Evolutionary conservation across 306 rosid species (phyloP), one percentile per base, ranked within the genome.

Genomic region (Lathyrus oleraceus): DNA sequence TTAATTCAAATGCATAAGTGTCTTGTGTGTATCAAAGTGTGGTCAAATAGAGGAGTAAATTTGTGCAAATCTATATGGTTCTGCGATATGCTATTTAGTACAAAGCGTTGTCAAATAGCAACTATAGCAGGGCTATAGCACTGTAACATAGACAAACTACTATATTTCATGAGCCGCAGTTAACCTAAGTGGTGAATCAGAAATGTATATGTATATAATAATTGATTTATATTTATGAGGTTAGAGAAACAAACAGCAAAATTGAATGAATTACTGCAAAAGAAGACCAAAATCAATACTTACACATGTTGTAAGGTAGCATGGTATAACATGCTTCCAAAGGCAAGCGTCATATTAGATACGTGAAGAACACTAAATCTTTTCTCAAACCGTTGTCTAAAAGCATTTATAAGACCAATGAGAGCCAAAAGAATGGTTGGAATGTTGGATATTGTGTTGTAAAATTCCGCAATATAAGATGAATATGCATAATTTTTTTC

Each of bases 261-360:
- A 73, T 17, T 10, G 44, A n/a, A 60, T 30, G 16, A 73, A 64
- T 16, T 57, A 20, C 38, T 57, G 72, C 42, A 70, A 59, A 47
- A 54, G 20, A n/a, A 23, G 23, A 73, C 30, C 20, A 38, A 47
- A 58, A 73, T 67, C 17, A 36, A 47, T 73, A 82, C 98, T 93
- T 81, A 94, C 96, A 81, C 75, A 14, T 67, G 87, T 61, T 88
- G 98, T 73, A 94, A 83, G 0, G 98, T 94, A 39, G 97, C 94
- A 79, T 94, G 98, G 87, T 85, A 88, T 72, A 88, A 42, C 92
- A 94, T 88, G 81, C 90, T 94, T 67, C 98, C 98, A 45, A 90
- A 76, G 65, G 97, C 94, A 74, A 93, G 89, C 47, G 85, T 79
- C 94, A 93, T 88, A 73, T 90, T 90, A 44, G 97, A 87, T 76